These are phyloP conservation scores for Trichosporon sp. DNA, from an alignment of 1,284 basidiomycete species.

Conservation along the genomic window DNA sequence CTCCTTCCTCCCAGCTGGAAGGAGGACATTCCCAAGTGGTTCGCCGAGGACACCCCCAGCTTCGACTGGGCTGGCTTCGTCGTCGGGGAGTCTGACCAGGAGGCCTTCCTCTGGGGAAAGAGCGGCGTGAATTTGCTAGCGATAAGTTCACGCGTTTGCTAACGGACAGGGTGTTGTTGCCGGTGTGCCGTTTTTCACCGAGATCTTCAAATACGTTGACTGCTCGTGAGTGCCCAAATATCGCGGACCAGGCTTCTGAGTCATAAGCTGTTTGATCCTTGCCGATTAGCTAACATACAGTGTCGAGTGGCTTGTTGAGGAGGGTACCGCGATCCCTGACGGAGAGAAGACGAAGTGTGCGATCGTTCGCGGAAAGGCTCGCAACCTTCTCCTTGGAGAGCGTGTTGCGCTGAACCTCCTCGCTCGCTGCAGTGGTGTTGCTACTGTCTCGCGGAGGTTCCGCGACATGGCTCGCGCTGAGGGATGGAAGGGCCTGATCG, in stretches of 20 bases:
- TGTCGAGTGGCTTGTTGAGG: constrained; percentile 87
- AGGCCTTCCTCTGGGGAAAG: constrained; percentile 85
- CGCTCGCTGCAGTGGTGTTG: constrained; percentile 94
- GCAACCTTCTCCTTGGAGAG: constrained; percentile 90
- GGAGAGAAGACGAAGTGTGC: constrained; percentile 74
- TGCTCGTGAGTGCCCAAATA: constrained; percentile 70
- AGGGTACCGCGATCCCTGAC: constrained; percentile 80
- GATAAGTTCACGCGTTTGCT: not conserved
- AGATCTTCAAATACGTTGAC: constrained; percentile 85
- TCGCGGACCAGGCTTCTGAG: not conserved
- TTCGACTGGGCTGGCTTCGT: constrained; percentile 98
- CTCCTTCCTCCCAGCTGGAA: constrained; percentile 91
- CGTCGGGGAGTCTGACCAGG: constrained; percentile 83
- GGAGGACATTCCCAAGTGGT: constrained; percentile 75
- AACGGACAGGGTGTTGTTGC: constrained; percentile 75
- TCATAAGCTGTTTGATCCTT: not conserved
- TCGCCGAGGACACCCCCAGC: constrained; percentile 90
- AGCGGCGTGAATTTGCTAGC: constrained; percentile 46
- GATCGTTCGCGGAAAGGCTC: constrained; percentile 84
- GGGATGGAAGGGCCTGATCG: constrained; percentile 86
- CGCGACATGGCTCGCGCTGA: constrained; percentile 75
- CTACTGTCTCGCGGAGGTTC: constrained; percentile 81
- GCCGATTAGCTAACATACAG: constrained; percentile 57
- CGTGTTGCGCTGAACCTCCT: constrained; percentile 91
- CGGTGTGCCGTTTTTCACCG: constrained; percentile 92